Percentiles rank a stretch among this genome's conserved stretches.
Evolutionary conservation across 1,139 yeast genomes (phyloP).

Genomic region (Yamadazyma sp.): DNA sequence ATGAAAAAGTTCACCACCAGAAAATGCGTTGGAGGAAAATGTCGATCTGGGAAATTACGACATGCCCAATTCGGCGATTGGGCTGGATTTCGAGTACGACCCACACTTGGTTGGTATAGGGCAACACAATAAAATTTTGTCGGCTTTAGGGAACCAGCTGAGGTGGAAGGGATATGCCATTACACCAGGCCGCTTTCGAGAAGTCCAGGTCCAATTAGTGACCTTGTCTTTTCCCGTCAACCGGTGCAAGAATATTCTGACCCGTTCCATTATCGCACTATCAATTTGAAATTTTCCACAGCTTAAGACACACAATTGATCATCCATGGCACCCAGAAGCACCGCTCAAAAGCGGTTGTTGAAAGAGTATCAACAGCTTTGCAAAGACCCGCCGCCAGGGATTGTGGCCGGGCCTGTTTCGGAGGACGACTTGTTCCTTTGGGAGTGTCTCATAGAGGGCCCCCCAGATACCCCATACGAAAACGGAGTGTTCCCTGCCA

Average conservation of each 20-base stretch:
- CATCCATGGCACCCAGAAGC: slow-evolving; percentile 44
- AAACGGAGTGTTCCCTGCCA: slow-evolving; percentile 89
- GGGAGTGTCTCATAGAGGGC: slow-evolving; percentile 93
- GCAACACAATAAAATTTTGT: too few relatives aligned
- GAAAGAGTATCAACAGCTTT: slow-evolving; percentile 85
- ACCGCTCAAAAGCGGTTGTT: slow-evolving; percentile 86
- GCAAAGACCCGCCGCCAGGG: slow-evolving; percentile 90
- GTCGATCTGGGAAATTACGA: slow-evolving; percentile 3
- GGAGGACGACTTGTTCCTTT: slow-evolving; percentile 77
- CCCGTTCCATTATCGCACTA: background rate
- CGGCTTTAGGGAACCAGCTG: too few relatives aligned
- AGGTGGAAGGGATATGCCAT: too few relatives aligned
- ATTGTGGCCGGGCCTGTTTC: slow-evolving; percentile 87
- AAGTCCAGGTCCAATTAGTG: too few relatives aligned
- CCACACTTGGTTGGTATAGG: too few relatives aligned
- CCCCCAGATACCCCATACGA: slow-evolving; percentile 94
- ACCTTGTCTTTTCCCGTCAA: background rate
- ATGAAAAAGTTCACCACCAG: background rate
- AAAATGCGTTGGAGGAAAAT: slow-evolving; percentile 1
- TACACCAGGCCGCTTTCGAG: too few relatives aligned
- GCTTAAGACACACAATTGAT: background rate
- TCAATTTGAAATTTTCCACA: background rate
- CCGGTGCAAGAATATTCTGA: background rate
- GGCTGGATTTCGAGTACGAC: background rate
- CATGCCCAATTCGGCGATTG: background rate